Evolutionary conservation across 1,284 basidiomycete genomes (phyloP).

Genomic region (Pyrrhoderma lamaoense): DNA sequence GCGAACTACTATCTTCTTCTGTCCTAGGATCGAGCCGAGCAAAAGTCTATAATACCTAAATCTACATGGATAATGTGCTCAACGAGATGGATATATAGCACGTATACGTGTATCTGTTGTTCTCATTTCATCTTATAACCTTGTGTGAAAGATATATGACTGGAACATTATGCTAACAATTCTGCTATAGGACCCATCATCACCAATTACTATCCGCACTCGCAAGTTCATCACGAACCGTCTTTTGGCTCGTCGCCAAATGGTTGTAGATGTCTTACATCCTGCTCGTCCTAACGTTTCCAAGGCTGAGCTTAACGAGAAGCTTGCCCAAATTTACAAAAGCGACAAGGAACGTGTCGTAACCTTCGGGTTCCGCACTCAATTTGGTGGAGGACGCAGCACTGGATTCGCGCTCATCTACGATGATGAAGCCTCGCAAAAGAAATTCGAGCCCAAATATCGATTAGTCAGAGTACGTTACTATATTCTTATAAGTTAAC

Average conservation of each 20-base stretch:
- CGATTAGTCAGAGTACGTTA: constrained; percentile 85
- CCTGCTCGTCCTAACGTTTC: constrained; percentile 94
- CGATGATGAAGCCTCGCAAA: constrained; percentile 92
- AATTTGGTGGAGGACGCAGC: constrained; percentile 97
- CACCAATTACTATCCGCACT: constrained; percentile 95
- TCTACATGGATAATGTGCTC: too few species aligned
- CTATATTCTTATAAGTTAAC: not conserved
- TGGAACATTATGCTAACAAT: too few species aligned
- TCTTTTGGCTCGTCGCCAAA: constrained; percentile 88
- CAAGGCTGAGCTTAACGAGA: constrained; percentile 88
- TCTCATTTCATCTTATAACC: too few species aligned
- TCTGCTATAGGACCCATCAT: constrained; percentile 53
- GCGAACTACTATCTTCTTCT: too few species aligned
- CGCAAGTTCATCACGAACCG: constrained; percentile 99
- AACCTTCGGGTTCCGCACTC: constrained; percentile 80
- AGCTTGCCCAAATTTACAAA: constrained; percentile 80
- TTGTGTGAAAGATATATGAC: too few species aligned
- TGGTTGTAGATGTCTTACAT: constrained; percentile 94
- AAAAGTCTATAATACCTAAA: too few species aligned
- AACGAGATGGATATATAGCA: too few species aligned
- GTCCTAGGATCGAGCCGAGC: too few species aligned
- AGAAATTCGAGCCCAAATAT: constrained; percentile 96
- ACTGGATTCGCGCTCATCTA: constrained; percentile 98
- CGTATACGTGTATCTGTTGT: too few species aligned
- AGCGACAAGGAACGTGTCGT: constrained; percentile 72